phyloP scores from a whole-genome alignment of 192 early-diverging fungal species.

The Coemansia sp. region DNA sequence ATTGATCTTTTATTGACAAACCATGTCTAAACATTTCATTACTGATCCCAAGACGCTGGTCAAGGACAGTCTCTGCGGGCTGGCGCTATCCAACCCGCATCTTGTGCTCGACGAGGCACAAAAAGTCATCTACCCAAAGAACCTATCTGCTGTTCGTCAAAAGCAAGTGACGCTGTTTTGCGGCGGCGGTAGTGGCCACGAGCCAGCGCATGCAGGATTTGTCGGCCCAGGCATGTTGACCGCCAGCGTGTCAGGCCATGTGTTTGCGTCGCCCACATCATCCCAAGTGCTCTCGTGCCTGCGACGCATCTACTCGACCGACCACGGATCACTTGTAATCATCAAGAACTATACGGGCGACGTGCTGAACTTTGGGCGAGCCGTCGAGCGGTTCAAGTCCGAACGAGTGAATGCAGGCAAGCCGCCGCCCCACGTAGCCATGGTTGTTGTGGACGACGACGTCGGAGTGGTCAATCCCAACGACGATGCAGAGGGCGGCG shows the following conservation, averaged over 20 bases:
- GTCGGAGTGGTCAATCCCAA: conserved; percentile 69
- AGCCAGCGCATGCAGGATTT: conserved; percentile 79
- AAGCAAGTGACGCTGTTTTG: conserved; percentile 74
- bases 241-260: conserved; percentile 77
- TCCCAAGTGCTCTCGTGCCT: conserved; percentile 75
- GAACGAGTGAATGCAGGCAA: conserved; percentile 58
- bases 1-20: neutral
- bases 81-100: conserved; percentile 61
- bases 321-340: conserved; percentile 70
- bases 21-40: conserved; percentile 60
- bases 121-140: conserved; percentile 65
- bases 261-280: conserved; percentile 84
- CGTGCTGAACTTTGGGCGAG: conserved; percentile 76
- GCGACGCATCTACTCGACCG: conserved; percentile 58
- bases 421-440: conserved; percentile 58
- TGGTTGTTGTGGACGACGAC: conserved; percentile 83
- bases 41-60: conserved; percentile 63
- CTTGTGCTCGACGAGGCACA: conserved; percentile 58
- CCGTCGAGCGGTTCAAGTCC: conserved; percentile 75
- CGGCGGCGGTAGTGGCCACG: conserved; percentile 84
- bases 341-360: conserved; percentile 91
- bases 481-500: conserved; percentile 61
- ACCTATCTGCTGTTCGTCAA: conserved; percentile 54
- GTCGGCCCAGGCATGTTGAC: conserved; percentile 73
- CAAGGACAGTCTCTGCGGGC: conserved; percentile 60